Percentiles rank a stretch among this genome's conserved stretches.
Evolutionary conservation across 176 grass and related monocot species (phyloP).

Genomic region (Pontederia paniculata): DNA sequence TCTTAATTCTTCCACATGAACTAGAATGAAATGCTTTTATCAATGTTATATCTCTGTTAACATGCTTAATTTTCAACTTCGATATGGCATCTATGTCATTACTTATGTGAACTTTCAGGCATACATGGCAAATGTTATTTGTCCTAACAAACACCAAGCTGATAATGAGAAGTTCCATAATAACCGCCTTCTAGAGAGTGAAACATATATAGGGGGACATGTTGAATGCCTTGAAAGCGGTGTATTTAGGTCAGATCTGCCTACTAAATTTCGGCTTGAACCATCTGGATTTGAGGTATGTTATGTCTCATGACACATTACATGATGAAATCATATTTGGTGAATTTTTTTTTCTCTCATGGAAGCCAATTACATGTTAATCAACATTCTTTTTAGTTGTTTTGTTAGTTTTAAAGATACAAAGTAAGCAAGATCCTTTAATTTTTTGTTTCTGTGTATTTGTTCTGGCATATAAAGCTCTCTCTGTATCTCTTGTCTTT

Average conservation of each 20-base stretch:
- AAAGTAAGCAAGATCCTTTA: too few relatives aligned
- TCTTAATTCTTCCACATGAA: too few relatives aligned
- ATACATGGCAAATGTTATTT: conserved; percentile 80
- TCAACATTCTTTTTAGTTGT: background rate
- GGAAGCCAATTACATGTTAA: too few relatives aligned
- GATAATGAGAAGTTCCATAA: conserved; percentile 83
- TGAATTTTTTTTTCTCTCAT: too few relatives aligned
- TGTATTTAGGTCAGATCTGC: conserved; percentile 98
- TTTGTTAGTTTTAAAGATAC: background rate
- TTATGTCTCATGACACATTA: too few relatives aligned
- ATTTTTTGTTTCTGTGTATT: too few relatives aligned
- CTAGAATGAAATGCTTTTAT: too few relatives aligned
- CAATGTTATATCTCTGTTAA: background rate
- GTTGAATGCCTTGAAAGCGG: conserved; percentile 99
- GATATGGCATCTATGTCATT: background rate
- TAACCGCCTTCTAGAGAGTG: conserved; percentile 88
- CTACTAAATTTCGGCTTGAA: conserved; percentile 86
- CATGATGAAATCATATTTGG: too few relatives aligned
- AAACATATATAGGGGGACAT: conserved; percentile 97
- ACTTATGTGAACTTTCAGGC: conserved; percentile 52
- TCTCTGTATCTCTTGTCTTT: too few relatives aligned
- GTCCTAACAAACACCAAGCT: conserved; percentile 95
- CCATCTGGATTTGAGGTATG: conserved; percentile 69
- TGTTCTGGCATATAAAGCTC: too few relatives aligned
- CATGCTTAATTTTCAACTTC: background rate